Conservation (phyloP, 805 yeast genomes). For the Metschnikowia anglica region DNA sequence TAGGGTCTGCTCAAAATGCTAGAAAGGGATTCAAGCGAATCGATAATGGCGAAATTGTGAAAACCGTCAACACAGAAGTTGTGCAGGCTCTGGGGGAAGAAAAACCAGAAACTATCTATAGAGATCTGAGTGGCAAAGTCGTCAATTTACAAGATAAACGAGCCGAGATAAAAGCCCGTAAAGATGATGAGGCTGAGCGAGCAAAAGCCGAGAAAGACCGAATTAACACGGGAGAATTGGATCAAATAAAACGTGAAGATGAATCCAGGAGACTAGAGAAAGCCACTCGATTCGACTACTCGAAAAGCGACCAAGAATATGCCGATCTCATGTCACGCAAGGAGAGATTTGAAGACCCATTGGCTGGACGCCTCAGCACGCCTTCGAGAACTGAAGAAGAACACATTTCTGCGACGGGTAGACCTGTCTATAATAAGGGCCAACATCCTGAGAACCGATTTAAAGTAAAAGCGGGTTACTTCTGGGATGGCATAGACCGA, state of each 20-base stretch:
- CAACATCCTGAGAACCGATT: conserved; percentile 68
- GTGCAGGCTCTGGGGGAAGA: conserved; percentile 3
- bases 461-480: conserved; percentile 69
- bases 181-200: conserved; percentile 4
- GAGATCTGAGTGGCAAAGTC: conserved; percentile 37
- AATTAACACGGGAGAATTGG: conserved; percentile 17
- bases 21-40: conserved; percentile 39
- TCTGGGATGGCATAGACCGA: conserved; percentile 93
- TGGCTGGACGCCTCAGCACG: conserved; percentile 29
- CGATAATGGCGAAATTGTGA: conserved; percentile 27
- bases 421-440: conserved; percentile 53
- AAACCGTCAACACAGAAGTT: conserved; percentile 1
- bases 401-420: conserved; percentile 37
- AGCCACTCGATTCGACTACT: conserved; percentile 33
- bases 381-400: conserved; percentile 15
- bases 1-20: conserved; percentile 7
- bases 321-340: conserved; percentile 32
- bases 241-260: conserved; percentile 17
- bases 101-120: conserved; percentile 39
- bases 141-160: conserved; percentile 24
- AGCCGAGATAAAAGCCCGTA: conserved; percentile 16
- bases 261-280: conserved; percentile 17
- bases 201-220: conserved; percentile 15
- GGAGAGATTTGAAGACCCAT: conserved; percentile 63
- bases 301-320: conserved; percentile 38